phyloP scores from a whole-genome alignment of 768 basidiomycete species.

The Kwoniella sp. region DNA sequence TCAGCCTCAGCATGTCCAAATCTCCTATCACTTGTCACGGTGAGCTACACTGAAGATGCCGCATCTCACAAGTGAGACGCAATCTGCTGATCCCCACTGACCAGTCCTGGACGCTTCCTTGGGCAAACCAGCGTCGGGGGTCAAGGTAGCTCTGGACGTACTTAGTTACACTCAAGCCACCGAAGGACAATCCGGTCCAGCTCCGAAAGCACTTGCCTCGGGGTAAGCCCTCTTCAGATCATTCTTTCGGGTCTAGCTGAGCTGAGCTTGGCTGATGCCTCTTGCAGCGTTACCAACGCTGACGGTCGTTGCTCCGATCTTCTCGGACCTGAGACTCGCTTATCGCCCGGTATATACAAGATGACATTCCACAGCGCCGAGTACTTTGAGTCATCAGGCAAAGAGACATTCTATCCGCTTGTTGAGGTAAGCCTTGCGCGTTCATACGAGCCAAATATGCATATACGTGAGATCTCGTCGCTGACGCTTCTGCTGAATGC shows the following conservation, averaged over 20 bases:
- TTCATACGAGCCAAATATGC: neutral
- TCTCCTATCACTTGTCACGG: constrained; percentile 93
- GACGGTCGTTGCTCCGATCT: constrained; percentile 82
- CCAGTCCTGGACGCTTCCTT: constrained; percentile 82
- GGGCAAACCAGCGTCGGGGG: constrained; percentile 76
- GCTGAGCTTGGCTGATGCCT: neutral
- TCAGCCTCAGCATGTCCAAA: constrained; percentile 41
- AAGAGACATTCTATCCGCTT: constrained; percentile 82
- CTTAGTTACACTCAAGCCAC: constrained; percentile 35
- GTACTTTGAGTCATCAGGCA: constrained; percentile 70
- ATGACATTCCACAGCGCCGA: constrained; percentile 79
- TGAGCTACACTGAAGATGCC: too few relatives aligned
- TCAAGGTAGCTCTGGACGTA: constrained; percentile 67
- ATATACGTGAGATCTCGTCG: neutral
- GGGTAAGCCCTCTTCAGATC: constrained; percentile 5
- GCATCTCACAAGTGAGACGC: too few relatives aligned
- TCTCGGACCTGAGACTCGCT: constrained; percentile 62
- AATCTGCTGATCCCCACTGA: neutral
- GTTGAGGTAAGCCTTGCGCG: constrained; percentile 67
- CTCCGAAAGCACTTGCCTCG: constrained; percentile 15
- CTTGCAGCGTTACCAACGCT: constrained; percentile 72
- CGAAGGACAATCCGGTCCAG: neutral
- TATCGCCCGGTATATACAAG: constrained; percentile 73
- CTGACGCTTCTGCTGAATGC: neutral
- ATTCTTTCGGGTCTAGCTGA: neutral